A percentile compares a stretch with the other conserved stretches of the same genome.
Evolutionary conservation across 768 basidiomycete genomes (phyloP).

Genomic region (Sarcomyxa edulis): DNA sequence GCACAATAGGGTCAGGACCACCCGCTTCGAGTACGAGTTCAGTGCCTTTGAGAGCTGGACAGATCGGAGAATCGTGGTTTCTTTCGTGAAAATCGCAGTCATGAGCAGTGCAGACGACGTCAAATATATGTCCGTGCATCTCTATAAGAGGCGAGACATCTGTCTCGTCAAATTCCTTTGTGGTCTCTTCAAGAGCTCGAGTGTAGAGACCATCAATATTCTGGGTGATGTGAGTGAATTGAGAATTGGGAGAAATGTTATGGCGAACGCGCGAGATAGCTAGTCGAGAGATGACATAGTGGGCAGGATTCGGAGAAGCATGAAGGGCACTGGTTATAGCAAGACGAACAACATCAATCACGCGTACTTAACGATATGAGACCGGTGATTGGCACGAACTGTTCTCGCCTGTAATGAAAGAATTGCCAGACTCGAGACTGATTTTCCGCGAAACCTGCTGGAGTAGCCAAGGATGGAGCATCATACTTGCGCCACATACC

Average conservation of each 20-base stretch:
- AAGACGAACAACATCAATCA: constrained; percentile 37
- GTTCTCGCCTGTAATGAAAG: constrained; percentile 28
- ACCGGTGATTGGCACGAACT: constrained; percentile 17
- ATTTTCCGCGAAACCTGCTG: constrained; percentile 23
- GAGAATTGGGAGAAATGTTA: constrained; percentile 12
- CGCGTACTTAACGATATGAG: constrained; percentile 23
- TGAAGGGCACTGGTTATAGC: constrained; percentile 28
- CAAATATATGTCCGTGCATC: constrained; percentile 42
- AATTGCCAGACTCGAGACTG: constrained; percentile 33
- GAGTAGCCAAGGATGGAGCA: constrained; percentile 18
- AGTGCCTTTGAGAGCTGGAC: constrained; percentile 19
- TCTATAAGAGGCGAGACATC: constrained; percentile 20
- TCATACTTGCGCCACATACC: constrained; percentile 44
- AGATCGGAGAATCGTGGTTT: constrained; percentile 16
- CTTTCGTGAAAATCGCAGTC: constrained; percentile 16
- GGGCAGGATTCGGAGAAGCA: constrained; percentile 20
- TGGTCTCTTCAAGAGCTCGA: constrained; percentile 20
- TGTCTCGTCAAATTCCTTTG: constrained; percentile 3
- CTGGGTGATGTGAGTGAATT: constrained; percentile 29
- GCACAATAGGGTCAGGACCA: constrained; percentile 4
- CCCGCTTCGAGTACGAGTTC: constrained; percentile 12
- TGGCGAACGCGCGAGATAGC: too few relatives aligned
- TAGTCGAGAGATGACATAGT: constrained; percentile 8
- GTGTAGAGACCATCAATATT: constrained; percentile 35
- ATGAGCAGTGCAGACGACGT: constrained; percentile 30